A percentile compares a stretch with the other conserved stretches of the same genome.
phyloP scores from a whole-genome alignment of 352 stramenopile genomes.

The Elongisporangium anandrum region DNA sequence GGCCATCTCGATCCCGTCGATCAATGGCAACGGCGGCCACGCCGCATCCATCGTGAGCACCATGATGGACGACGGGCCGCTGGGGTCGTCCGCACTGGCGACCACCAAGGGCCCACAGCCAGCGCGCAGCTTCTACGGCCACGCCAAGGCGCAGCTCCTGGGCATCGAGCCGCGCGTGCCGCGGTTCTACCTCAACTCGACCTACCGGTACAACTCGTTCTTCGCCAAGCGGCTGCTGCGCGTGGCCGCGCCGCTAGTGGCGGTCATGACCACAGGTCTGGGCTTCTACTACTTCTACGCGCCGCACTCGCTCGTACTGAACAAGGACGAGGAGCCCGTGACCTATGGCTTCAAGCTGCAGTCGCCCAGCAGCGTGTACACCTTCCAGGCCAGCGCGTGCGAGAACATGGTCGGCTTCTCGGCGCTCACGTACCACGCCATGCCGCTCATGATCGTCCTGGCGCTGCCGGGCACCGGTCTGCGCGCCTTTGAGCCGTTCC shows the following conservation, averaged over 20 bases:
- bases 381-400: slow-evolving; percentile 60
- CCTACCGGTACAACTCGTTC: slow-evolving; percentile 74
- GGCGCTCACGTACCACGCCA: slow-evolving; percentile 59
- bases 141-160: slow-evolving; percentile 21
- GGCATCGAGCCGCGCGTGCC: slow-evolving; percentile 54
- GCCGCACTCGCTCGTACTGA: slow-evolving; percentile 39
- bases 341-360: slow-evolving; percentile 49
- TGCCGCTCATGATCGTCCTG: slow-evolving; percentile 56
- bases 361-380: slow-evolving; percentile 47
- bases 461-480: slow-evolving; percentile 49
- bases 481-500: slow-evolving; percentile 71
- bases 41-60: slow-evolving; percentile 23
- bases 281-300: slow-evolving; percentile 75
- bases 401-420: slow-evolving; percentile 81
- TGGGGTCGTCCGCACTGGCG: background rate
- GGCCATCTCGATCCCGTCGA: background rate
- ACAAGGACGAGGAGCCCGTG: slow-evolving; percentile 10
- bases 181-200: slow-evolving; percentile 45
- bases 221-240: slow-evolving; percentile 62
- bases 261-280: slow-evolving; percentile 38
- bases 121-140: slow-evolving; percentile 6
- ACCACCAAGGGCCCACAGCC: slow-evolving; percentile 14
- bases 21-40: slow-evolving; percentile 6
- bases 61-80: slow-evolving; percentile 11
- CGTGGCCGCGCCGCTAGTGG: slow-evolving; percentile 30